Evolutionary conservation across 2,329 filamentous ascomycete genomes (phyloP), one percentile per base, ranked within the genome.

Genomic region (Claviceps digitariae): DNA sequence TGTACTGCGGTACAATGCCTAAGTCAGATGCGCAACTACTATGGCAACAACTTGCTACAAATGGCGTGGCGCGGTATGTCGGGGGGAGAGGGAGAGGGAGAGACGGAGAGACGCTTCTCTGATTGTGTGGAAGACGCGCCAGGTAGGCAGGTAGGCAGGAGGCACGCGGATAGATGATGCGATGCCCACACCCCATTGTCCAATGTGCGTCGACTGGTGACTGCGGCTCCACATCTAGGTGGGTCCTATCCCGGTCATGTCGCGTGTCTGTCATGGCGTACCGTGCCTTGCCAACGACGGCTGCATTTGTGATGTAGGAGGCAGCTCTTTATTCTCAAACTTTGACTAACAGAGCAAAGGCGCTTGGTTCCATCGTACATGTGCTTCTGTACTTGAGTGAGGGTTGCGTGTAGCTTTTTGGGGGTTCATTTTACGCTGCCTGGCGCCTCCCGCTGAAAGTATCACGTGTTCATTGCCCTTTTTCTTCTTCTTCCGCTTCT

Each of bases 91-190:
- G 7, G 21, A 27, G 41, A 12, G 20, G 13, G 21, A 25, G 21
- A 25, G 41, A 4, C 4, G 34, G 50, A 52, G 27, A 27, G 27
- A 48, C 15, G 20, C 31, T 9, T 13, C 10, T 29, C 21, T 25
- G 41, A 17, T 48, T 23, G 45, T 40, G 21, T 31, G 21, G 23
- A 46, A 27, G 45, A 49, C 50, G 53, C 53, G 53, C 45, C 45
- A 34, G 23, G 43, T n/a, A n/a, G n/a, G 9, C 10, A 8, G 27
- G 27, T 12, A 44, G 52, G 25, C 25, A 45, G 52, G 34, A 45
- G 52, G 34, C 25, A 44, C 52, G 52, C 52, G 50, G 31, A 21
- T 40, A 43, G 31, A 21, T 40, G 12, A 45, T 51, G 21, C 9
- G 43, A 25, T 45, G 43, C 12, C 5, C 4, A 25, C 12, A 12